phyloP scores from a whole-genome alignment of 805 yeast species.

The Hanseniaspora lindneri region DNA sequence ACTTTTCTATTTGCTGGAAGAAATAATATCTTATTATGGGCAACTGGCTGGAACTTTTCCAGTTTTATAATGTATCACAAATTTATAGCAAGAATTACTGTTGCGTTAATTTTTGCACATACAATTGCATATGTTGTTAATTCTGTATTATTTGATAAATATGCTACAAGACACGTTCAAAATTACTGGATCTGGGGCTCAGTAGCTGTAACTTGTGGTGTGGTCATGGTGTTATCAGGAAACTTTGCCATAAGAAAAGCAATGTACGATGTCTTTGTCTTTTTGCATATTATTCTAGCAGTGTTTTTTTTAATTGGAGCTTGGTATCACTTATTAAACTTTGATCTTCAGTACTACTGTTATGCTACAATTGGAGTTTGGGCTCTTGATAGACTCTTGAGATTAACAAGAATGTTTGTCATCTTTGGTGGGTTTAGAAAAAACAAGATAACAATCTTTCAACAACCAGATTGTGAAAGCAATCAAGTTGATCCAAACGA shows the following conservation, averaged over 20 bases:
- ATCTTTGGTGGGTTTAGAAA: slow-evolving; percentile 15
- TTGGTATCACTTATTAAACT: slow-evolving; percentile 32
- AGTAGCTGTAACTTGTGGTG: slow-evolving; percentile 22
- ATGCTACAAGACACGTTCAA: background rate
- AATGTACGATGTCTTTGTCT: slow-evolving; percentile 36
- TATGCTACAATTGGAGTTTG: slow-evolving; percentile 50
- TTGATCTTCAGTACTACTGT: slow-evolving; percentile 39
- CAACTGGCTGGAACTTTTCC: slow-evolving; percentile 53
- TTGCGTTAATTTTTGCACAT: background rate
- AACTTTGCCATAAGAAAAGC: slow-evolving; percentile 32
- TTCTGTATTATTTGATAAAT: background rate
- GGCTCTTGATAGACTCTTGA: slow-evolving; percentile 49
- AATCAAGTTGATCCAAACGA: background rate
- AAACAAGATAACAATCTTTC: slow-evolving; percentile 1
- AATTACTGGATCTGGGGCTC: slow-evolving; percentile 6
- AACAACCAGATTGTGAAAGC: no score
- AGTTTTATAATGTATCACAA: slow-evolving; percentile 54
- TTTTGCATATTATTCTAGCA: slow-evolving; percentile 35
- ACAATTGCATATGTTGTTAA: slow-evolving; percentile 6
- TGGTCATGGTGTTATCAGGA: slow-evolving; percentile 34
- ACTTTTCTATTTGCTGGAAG: slow-evolving; percentile 54
- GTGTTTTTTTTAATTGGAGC: slow-evolving; percentile 34
- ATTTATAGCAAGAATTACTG: slow-evolving; percentile 39
- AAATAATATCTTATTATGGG: slow-evolving; percentile 50
- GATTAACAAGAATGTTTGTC: slow-evolving; percentile 38